phyloP scores from a whole-genome alignment of 768 basidiomycete genomes.

The Mycena kentingensis region DNA sequence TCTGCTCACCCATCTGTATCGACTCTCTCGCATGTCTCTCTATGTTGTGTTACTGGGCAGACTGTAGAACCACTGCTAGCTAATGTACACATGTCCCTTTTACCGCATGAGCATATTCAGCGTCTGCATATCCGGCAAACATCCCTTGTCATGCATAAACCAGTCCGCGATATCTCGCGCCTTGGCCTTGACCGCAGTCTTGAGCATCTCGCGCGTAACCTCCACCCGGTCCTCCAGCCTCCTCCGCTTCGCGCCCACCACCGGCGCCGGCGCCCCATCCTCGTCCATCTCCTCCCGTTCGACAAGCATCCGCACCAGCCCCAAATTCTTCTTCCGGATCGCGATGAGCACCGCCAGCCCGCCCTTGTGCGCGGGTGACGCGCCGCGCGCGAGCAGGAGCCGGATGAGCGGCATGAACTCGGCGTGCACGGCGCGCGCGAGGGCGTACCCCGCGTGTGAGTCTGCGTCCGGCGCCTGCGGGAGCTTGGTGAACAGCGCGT shows the following conservation, averaged over 20 bases:
- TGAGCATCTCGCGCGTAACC: constrained; percentile 61
- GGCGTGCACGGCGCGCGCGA: constrained; percentile 75
- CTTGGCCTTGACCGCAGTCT: constrained; percentile 59
- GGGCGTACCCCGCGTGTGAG: constrained; percentile 78
- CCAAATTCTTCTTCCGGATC: constrained; percentile 67
- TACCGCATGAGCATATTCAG: constrained; percentile 41
- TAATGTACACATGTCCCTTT: too few relatives aligned
- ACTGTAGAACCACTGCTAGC: too few relatives aligned
- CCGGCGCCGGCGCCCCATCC: constrained; percentile 22
- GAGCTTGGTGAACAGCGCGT: constrained; percentile 52
- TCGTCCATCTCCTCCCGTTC: constrained; percentile 47
- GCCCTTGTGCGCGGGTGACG: constrained; percentile 64
- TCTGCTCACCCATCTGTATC: constrained; percentile 23
- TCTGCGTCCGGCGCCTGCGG: constrained; percentile 50
- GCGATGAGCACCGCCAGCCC: constrained; percentile 75
- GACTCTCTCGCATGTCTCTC: too few relatives aligned
- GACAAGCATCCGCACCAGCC: constrained; percentile 74
- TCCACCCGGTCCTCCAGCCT: constrained; percentile 61
- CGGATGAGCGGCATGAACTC: constrained; percentile 63
- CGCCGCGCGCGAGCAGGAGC: constrained; percentile 72
- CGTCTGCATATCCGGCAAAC: constrained; percentile 73
- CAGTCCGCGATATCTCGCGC: constrained; percentile 75
- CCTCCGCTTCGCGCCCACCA: constrained; percentile 46
- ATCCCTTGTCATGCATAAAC: constrained; percentile 67
- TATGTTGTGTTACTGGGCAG: too few relatives aligned